Base-by-base conservation (phyloP, 345 rosid species). In the Luvunga scandens region DNA sequence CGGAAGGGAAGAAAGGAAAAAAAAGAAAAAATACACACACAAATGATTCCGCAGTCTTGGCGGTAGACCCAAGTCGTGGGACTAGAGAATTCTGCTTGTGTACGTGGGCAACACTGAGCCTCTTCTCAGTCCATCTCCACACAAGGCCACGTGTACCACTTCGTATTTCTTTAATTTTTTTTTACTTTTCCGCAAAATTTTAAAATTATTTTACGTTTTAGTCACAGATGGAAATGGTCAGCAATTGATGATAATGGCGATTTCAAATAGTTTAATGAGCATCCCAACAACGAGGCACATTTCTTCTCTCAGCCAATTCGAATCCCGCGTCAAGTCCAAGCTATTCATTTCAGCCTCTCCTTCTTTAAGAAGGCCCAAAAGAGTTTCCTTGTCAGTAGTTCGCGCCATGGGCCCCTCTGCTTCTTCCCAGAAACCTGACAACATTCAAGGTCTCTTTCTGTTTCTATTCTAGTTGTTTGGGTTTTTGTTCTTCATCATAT, bases 351-450 rank as follows among this genome's bases (percentile, higher is more conserved):
- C 53, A 18, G 50, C 78, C 8, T 63, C 66, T 67, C 21, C 33
- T 27, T 27, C 69, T 33, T 39, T 72, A 19, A 57, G 39, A 80
- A 69, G 63, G 61, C 81, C 73, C 68, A 80, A 71, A 69, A 69
- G 80, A 60, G 25, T 78, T 59, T 67, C 66, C 75, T 63, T 76
- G 83, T 81, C 88, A 33, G 82, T 87, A 36, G 81, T 87, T 75
- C 82, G 83, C 39, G 82, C 94, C 18, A 93, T 95, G 98, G 97
- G 98, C 77, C 90, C 95, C 56, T 91, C 92, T 53, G 84, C 87
- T 78, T 95, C 98, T 83, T 93, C 98, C 55, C 97, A 79, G 75
- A 91, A 82, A 82, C 87, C 95, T 9, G 98, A 92, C 78, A 84
- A 81, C 75, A 4, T 71, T 77, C 86, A 76, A 83, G 90, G 88